Base-by-base conservation (phyloP, 371 early-diverging fungal species). In the Rhizomucor pusillus region DNA sequence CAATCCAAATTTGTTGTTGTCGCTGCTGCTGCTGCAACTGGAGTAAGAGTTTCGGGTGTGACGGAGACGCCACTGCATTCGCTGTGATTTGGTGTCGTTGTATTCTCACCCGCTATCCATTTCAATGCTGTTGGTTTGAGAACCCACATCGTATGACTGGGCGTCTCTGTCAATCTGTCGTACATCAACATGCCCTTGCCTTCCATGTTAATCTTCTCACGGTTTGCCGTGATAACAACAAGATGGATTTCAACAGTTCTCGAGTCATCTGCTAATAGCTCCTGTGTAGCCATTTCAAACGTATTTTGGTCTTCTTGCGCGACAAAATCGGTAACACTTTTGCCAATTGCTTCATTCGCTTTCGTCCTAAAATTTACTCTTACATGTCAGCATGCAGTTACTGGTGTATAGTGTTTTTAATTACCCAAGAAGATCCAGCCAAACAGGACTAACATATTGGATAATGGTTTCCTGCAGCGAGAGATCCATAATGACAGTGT, bases 111-210 rank as follows among this genome's bases (percentile, higher is more conserved):
- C 37, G 41, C 29, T 16, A 59, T 24, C 43, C 40, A 25, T 48
- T 20, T 20, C 14, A 25, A 19, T 35, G 43, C 16, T 7, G 19
- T 41, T n/a, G 91, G 92, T 48, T 87, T 81, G 37, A 87, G 76
- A 0, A 92, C 90, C 94, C 93, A 94, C 73, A 95, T 84, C 0
- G 90, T 88, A 60, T 90, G 90, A 37, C 85, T 80, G 0, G 92
- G 90, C 29, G 79, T 77, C 14, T 73, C 79, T 7, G 85, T 83
- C 0, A 77, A 67, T 13, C 85, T 76, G 50, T 90, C 87, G 56
- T 89, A 88, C 64, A 90, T 89, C 25, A 92, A 68, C 91, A 95
- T 93, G 0, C 94, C 96, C 62, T 94, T 91, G 33, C 90, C 94
- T 60, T 93, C 90, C 75, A 95, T 88, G 34, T 84, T 81, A 11